phyloP scores from a whole-genome alignment of 2,329 filamentous ascomycete genomes.

The Cercospora sp. region DNA sequence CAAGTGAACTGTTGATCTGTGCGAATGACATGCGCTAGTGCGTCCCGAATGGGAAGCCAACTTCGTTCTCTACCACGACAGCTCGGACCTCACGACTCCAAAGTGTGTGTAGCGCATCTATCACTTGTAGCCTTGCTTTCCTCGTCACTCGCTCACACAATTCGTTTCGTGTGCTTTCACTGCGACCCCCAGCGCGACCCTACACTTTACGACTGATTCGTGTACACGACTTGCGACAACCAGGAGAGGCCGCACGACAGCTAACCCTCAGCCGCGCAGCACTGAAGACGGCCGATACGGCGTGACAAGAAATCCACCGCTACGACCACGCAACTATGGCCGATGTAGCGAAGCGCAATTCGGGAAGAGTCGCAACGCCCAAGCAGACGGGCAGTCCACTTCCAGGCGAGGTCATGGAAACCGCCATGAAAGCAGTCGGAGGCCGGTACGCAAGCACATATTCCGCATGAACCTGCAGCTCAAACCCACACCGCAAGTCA shows the following conservation, averaged over 20 bases:
- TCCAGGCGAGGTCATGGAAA: conserved; percentile 52
- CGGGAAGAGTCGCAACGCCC: conserved; percentile 56
- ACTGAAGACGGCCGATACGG: neutral
- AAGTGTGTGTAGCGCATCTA: neutral
- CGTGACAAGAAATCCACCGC: neutral
- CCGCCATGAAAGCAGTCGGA: conserved; percentile 61
- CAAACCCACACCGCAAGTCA: neutral
- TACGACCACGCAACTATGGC: conserved; percentile 46
- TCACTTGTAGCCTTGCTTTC: neutral
- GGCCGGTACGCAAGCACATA: conserved; percentile 54
- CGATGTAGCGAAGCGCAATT: conserved; percentile 58
- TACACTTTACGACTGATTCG: neutral
- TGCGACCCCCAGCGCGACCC: neutral
- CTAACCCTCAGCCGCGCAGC: neutral
- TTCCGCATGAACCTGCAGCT: neutral
- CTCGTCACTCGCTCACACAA: conserved; percentile 4
- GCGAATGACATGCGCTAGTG: conserved; percentile 3
- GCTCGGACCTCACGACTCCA: neutral
- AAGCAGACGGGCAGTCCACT: conserved; percentile 44
- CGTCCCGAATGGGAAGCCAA: conserved; percentile 7
- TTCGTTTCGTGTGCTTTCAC: neutral
- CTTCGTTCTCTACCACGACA: neutral
- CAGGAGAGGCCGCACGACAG: neutral
- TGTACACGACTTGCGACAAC: neutral
- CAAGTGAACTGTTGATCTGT: conserved; percentile 1